Conservation (phyloP, 1,284 basidiomycete genomes). For the Leucoagaricus sp. region DNA sequence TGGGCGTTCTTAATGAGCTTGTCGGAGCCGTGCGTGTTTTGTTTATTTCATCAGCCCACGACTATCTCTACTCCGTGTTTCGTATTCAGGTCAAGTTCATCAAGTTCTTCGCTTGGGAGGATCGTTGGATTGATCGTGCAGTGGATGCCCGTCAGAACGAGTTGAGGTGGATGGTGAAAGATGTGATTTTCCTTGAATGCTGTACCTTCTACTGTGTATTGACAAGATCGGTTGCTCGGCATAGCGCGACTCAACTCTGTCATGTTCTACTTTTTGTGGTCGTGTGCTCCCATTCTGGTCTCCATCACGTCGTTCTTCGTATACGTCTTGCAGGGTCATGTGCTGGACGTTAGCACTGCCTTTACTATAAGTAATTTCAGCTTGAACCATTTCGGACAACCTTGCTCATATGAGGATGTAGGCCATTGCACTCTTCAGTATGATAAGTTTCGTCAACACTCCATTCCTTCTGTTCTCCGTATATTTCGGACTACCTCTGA, state of each 20-base stretch:
- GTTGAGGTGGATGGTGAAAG: conserved; percentile 72
- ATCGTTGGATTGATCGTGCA: conserved; percentile 65
- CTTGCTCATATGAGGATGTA: conserved; percentile 23
- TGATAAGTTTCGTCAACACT: conserved; percentile 53
- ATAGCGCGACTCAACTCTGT: conserved; percentile 66
- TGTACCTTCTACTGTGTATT: neutral
- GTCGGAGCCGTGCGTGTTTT: conserved; percentile 62
- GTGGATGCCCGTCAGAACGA: conserved; percentile 62
- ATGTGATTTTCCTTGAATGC: conserved; percentile 29
- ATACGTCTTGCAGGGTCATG: conserved; percentile 63
- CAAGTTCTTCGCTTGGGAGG: conserved; percentile 88
- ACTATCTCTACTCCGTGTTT: neutral
- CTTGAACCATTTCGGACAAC: neutral
- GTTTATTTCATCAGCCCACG: too few relatives aligned
- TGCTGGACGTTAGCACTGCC: conserved; percentile 65
- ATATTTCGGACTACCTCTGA: conserved; percentile 54
- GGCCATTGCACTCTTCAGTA: conserved; percentile 71
- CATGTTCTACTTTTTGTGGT: conserved; percentile 66
- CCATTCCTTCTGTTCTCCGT: neutral
- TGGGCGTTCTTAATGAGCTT: conserved; percentile 85
- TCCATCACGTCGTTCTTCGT: conserved; percentile 69
- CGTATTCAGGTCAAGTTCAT: conserved; percentile 70
- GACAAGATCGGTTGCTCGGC: conserved; percentile 8
- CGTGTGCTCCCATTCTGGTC: conserved; percentile 64
- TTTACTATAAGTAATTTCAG: conserved; percentile 57